Evolutionary conservation across 495 filamentous ascomycete species (phyloP).

Genomic region (Neurospora sp.): DNA sequence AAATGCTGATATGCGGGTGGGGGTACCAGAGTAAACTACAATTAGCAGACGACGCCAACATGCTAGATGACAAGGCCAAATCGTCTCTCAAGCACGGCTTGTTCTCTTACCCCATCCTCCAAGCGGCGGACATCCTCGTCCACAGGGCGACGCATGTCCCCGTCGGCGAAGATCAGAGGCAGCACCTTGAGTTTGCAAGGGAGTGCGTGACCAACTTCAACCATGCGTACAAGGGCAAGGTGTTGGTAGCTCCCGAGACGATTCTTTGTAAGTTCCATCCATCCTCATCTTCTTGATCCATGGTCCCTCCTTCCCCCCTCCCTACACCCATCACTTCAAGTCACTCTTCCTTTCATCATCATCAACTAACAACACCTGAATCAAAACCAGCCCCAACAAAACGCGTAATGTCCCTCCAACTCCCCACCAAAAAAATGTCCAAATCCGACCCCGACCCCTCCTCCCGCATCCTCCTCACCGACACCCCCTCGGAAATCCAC

Average conservation of each 20-base stretch:
- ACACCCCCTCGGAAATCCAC: slow-evolving; percentile 47
- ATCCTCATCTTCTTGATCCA: not conserved
- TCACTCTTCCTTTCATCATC: too few relatives aligned
- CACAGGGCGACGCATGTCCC: slow-evolving; percentile 90
- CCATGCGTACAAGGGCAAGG: slow-evolving; percentile 51
- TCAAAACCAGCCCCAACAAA: slow-evolving; percentile 43
- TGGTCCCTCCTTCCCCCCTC: not conserved
- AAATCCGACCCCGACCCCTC: slow-evolving; percentile 65
- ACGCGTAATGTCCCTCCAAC: slow-evolving; percentile 78
- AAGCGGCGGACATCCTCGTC: slow-evolving; percentile 88
- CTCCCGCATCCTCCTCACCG: slow-evolving; percentile 76
- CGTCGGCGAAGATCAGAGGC: slow-evolving; percentile 84
- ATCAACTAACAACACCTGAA: not conserved
- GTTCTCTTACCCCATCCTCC: slow-evolving; percentile 91
- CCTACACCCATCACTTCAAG: too few relatives aligned
- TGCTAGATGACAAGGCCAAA: slow-evolving; percentile 43
- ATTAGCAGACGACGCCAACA: slow-evolving; percentile 42
- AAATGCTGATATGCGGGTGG: too few relatives aligned
- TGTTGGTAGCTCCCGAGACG: slow-evolving; percentile 56
- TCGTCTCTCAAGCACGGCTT: slow-evolving; percentile 72
- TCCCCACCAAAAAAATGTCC: slow-evolving; percentile 79
- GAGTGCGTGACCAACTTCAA: slow-evolving; percentile 81
- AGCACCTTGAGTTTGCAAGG: slow-evolving; percentile 88
- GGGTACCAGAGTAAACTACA: slow-evolving; percentile 55
- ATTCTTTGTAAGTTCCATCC: slow-evolving; percentile 52